These are phyloP conservation scores for Abrus pulchellus DNA, from an alignment of 306 rosid genomes.

Conservation along the genomic window DNA sequence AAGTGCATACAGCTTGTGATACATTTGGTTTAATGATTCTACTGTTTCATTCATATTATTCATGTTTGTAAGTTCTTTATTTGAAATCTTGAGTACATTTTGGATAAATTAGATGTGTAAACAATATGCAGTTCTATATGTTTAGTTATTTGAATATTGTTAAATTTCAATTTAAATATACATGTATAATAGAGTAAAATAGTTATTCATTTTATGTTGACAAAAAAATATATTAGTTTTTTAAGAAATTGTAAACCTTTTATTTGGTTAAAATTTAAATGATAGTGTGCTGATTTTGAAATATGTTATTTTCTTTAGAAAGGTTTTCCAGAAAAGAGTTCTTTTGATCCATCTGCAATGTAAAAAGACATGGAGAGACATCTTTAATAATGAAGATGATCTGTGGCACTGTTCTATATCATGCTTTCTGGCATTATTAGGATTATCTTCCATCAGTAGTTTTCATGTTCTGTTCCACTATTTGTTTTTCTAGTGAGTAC, in stretches of 20 bases:
- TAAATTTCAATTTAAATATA: not conserved
- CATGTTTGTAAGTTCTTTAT: not conserved
- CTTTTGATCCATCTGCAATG: not conserved
- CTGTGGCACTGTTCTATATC: slow-evolving; percentile 29
- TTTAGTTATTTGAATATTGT: slow-evolving; percentile 23
- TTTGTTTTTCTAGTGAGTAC: slow-evolving; percentile 25
- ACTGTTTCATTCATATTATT: slow-evolving; percentile 36
- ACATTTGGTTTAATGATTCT: slow-evolving; percentile 1
- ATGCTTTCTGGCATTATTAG: slow-evolving; percentile 23
- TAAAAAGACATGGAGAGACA: slow-evolving; percentile 13
- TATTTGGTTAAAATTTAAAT: slow-evolving; percentile 3
- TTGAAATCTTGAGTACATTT: not conserved
- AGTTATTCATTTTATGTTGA: slow-evolving; percentile 1
- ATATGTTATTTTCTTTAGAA: slow-evolving; percentile 14
- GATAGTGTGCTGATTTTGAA: slow-evolving; percentile 1
- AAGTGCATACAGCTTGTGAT: slow-evolving; percentile 16
- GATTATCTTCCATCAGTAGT: slow-evolving; percentile 25
- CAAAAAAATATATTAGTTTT: not conserved
- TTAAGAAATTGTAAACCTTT: slow-evolving; percentile 1
- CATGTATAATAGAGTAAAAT: not conserved
- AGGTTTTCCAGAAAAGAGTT: not conserved
- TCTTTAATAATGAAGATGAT: slow-evolving; percentile 13
- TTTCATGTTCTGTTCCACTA: slow-evolving; percentile 21
- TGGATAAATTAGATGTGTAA: slow-evolving; percentile 21
- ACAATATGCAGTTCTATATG: slow-evolving; percentile 33